Conservation (phyloP, 148 eudicot genomes). For the Euryodendron excelsum region DNA sequence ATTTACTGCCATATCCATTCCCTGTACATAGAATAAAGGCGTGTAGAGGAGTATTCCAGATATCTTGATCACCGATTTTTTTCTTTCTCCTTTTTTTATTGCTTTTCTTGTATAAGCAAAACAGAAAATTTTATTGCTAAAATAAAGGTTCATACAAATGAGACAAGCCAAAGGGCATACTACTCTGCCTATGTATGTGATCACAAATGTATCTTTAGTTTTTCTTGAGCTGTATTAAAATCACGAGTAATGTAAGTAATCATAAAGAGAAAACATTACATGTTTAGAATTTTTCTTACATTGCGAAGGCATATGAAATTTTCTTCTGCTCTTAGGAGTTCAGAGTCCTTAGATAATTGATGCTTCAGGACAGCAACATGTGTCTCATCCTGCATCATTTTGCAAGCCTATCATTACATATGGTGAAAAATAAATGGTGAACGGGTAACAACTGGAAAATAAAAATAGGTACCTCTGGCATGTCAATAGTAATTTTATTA, state of each 20-base stretch:
- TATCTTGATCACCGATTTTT: too few species aligned
- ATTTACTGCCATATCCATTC: too few species aligned
- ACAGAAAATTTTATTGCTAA: neutral
- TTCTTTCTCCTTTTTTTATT: too few species aligned
- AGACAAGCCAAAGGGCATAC: neutral
- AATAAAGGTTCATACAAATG: neutral
- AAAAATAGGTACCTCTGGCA: constrained; percentile 66
- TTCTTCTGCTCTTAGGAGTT: constrained; percentile 68
- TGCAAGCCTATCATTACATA: neutral
- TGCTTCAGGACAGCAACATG: constrained; percentile 67
- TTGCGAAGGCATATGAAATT: constrained; percentile 58
- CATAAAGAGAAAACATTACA: neutral
- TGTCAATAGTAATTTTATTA: constrained; percentile 73
- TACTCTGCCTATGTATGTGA: neutral
- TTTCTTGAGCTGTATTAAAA: constrained; percentile 1
- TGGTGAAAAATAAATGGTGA: neutral
- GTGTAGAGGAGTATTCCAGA: too few species aligned
- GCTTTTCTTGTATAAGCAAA: too few species aligned
- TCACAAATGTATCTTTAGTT: neutral
- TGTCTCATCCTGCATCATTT: constrained; percentile 56
- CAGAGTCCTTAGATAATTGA: constrained; percentile 67
- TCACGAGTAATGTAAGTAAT: neutral
- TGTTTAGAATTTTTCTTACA: constrained; percentile 45
- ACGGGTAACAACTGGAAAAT: neutral
- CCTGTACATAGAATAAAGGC: too few species aligned